Evolutionary conservation across 805 yeast species (phyloP).

Genomic region (Candida sphagnicola): DNA sequence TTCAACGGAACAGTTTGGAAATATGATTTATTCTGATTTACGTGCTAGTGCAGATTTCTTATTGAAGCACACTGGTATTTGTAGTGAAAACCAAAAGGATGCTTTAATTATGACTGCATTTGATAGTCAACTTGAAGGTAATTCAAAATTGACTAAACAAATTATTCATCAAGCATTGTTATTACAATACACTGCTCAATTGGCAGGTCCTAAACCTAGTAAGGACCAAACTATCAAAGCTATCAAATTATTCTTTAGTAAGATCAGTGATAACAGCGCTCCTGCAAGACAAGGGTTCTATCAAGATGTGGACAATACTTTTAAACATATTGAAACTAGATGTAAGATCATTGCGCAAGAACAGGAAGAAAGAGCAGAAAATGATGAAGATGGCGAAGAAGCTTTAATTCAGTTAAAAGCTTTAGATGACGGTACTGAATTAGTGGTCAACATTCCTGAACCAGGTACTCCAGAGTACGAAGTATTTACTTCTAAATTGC

Average conservation of each 20-base stretch:
- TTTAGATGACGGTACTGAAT: slow-evolving; percentile 75
- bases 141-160: slow-evolving; percentile 51
- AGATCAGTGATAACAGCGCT: slow-evolving; percentile 46
- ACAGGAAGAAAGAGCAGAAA: slow-evolving; percentile 25
- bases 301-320: slow-evolving; percentile 72
- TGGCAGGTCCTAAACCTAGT: slow-evolving; percentile 30
- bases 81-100: slow-evolving; percentile 83
- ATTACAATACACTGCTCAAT: slow-evolving; percentile 62
- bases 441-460: slow-evolving; percentile 67
- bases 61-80: slow-evolving; percentile 59
- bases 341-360: slow-evolving; percentile 65
- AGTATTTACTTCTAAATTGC: slow-evolving; percentile 51
- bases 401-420: slow-evolving; percentile 85
- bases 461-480: slow-evolving; percentile 52
- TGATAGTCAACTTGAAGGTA: slow-evolving; percentile 68
- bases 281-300: slow-evolving; percentile 70
- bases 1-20: slow-evolving; percentile 63
- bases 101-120: slow-evolving; percentile 91
- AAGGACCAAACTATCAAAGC: slow-evolving; percentile 35
- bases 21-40: slow-evolving; percentile 47
- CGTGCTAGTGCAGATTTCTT: slow-evolving; percentile 50
- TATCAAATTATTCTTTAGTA: slow-evolving; percentile 63
- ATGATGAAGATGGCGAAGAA: slow-evolving; percentile 44
- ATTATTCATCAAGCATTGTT: slow-evolving; percentile 78
- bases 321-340: slow-evolving; percentile 68